Conservation (phyloP, 148 eudicot species). For the Chenopodium suecicum region DNA sequence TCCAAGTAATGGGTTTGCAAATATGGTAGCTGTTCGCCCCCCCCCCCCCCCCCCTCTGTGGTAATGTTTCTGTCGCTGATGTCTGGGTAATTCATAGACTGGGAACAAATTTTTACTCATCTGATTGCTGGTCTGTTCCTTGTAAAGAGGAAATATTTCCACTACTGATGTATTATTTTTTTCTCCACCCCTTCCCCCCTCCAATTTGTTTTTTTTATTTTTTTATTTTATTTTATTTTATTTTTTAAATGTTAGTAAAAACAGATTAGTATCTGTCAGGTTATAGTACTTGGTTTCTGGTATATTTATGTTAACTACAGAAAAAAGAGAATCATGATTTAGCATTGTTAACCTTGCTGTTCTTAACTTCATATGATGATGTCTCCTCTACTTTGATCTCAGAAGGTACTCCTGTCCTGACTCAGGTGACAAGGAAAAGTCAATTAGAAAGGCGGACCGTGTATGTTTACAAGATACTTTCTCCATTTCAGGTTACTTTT, state of each 20-base stretch:
- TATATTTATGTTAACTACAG: constrained; percentile 10
- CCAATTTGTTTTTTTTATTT: too few species aligned
- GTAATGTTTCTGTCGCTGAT: too few species aligned
- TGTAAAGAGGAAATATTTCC: not conserved
- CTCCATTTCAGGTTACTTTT: too few species aligned
- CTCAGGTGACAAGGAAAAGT: not conserved
- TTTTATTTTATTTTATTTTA: too few species aligned
- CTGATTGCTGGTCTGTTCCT: constrained; percentile 6
- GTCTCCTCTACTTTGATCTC: not conserved
- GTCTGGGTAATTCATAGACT: not conserved
- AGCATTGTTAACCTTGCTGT: not conserved
- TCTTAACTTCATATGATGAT: not conserved
- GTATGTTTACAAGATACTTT: too few species aligned
- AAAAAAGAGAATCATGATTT: not conserved
- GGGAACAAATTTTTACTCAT: not conserved
- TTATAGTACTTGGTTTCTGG: not conserved
- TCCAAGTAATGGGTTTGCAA: too few species aligned
- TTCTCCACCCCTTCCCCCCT: not conserved
- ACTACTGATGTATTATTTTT: not conserved
- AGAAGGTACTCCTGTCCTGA: too few species aligned
- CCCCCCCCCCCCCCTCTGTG: too few species aligned
- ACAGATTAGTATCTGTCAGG: not conserved
- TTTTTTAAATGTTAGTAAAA: not conserved
- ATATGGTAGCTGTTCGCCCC: too few species aligned
- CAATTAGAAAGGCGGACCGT: too few species aligned